A percentile compares a stretch with the other conserved stretches of the same genome.
Evolutionary conservation across 2,329 filamentous ascomycete genomes (phyloP).

Genomic region (Botrytis fabae): DNA sequence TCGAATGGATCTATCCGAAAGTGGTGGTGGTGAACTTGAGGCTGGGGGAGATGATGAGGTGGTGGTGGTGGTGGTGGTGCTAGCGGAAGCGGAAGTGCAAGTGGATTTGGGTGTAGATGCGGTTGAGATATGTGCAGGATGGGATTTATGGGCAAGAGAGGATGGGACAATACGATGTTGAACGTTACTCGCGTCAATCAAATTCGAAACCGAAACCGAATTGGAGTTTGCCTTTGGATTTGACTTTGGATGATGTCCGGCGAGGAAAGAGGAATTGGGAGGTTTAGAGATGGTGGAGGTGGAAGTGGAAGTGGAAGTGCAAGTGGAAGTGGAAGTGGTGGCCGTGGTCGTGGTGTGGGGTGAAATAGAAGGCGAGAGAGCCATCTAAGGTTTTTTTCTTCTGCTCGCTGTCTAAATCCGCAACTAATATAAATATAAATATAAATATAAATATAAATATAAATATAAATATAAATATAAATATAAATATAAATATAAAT

Average conservation of each 20-base stretch:
- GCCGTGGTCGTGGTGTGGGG: conserved; percentile 20
- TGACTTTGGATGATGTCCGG: background rate
- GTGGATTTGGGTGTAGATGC: background rate
- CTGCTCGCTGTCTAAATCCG: background rate
- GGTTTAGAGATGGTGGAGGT: conserved; percentile 8
- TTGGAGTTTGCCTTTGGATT: background rate
- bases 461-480: background rate
- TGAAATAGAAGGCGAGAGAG: conserved; percentile 22
- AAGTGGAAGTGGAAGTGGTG: background rate
- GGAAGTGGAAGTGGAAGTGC: background rate
- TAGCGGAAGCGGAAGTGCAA: background rate
- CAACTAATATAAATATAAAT: background rate
- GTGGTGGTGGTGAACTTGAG: conserved; percentile 11
- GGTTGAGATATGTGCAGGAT: background rate
- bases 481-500: no score
- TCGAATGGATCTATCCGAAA: background rate
- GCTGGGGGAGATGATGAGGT: background rate
- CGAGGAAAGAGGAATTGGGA: conserved; percentile 12
- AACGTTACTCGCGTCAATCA: background rate
- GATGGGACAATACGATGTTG: background rate
- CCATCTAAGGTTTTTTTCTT: conserved; percentile 24
- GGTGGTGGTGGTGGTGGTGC: background rate
- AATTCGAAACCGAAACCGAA: conserved; percentile 1
- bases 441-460: no score
- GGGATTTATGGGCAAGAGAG: conserved; percentile 3